A percentile compares a stretch with the other conserved stretches of the same genome.
phyloP scores from a whole-genome alignment of 768 basidiomycete genomes.

The Lentinula sp. region DNA sequence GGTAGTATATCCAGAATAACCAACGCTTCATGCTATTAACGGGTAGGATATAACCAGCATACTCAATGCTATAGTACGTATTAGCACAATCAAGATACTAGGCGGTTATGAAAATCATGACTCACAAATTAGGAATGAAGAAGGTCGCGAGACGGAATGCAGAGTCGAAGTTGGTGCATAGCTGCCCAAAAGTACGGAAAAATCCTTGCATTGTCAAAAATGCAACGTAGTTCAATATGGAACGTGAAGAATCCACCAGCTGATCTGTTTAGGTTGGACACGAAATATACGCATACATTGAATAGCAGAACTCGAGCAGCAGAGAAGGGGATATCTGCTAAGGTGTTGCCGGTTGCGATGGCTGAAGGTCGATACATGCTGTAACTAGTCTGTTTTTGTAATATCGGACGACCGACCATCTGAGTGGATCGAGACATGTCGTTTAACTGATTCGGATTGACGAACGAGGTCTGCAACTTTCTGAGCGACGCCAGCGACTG shows the following conservation, averaged over 20 bases:
- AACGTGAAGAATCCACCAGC: constrained; percentile 46
- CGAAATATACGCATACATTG: constrained; percentile 65
- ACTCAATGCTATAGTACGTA: constrained; percentile 38
- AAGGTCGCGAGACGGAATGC: constrained; percentile 51
- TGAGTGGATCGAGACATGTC: constrained; percentile 61
- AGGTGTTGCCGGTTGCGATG: constrained; percentile 56
- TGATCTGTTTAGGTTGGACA: constrained; percentile 42
- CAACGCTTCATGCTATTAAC: constrained; percentile 68
- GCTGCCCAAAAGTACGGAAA: constrained; percentile 67
- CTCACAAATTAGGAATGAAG: constrained; percentile 69
- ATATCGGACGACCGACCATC: constrained; percentile 76
- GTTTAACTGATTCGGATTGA: constrained; percentile 54
- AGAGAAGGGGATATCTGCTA: constrained; percentile 68
- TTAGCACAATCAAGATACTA: neutral
- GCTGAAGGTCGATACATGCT: constrained; percentile 65
- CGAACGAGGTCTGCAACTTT: constrained; percentile 84
- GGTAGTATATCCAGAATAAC: constrained; percentile 85
- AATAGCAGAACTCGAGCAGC: constrained; percentile 51
- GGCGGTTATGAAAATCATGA: neutral
- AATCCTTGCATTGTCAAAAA: constrained; percentile 78
- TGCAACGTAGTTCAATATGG: constrained; percentile 60
- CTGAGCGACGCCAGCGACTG: constrained; percentile 86
- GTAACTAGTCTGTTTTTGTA: constrained; percentile 61
- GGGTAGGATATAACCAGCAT: constrained; percentile 66
- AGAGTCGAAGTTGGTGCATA: constrained; percentile 39